Percentiles rank a stretch among this genome's conserved stretches.
Evolutionary conservation across 192 early-diverging fungal genomes (phyloP).

Genomic region (Geosiphon pyriformis): DNA sequence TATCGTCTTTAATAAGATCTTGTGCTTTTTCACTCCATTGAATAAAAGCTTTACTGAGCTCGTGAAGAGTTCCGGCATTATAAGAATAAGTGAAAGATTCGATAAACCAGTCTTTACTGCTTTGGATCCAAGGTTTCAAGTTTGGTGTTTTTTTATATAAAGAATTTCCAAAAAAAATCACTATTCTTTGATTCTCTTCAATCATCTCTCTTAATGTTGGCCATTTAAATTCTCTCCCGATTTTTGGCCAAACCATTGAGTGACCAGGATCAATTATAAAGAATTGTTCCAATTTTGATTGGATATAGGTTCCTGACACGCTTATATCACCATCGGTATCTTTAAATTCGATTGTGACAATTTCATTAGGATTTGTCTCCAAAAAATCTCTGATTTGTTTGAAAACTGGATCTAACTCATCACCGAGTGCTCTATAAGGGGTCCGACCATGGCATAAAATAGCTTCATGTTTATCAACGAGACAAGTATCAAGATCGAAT

Average conservation of each 20-base stretch:
- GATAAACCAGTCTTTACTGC: constrained; percentile 28
- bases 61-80: constrained; percentile 7
- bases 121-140: constrained; percentile 32
- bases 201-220: constrained; percentile 37
- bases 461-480: constrained; percentile 25
- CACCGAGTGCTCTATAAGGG: constrained; percentile 23
- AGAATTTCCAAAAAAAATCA: constrained; percentile 31
- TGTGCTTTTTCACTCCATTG: constrained; percentile 17
- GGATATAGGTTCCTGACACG: constrained; percentile 8
- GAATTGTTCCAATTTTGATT: constrained; percentile 28
- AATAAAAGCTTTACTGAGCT: constrained; percentile 29
- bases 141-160: constrained; percentile 24
- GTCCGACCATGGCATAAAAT: constrained; percentile 37
- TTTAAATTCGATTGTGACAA: constrained; percentile 36
- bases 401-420: constrained; percentile 28
- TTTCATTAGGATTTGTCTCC: constrained; percentile 34
- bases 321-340: constrained; percentile 26
- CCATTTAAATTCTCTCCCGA: constrained; percentile 6
- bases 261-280: constrained; percentile 27
- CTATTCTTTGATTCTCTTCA: constrained; percentile 29
- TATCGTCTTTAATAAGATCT: constrained; percentile 8
- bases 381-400: constrained; percentile 29
- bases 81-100: constrained; percentile 29
- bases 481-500: constrained; percentile 36
- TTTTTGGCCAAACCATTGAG: constrained; percentile 21